These are phyloP conservation scores for Phylloboletellus chloephorus DNA, from an alignment of 1,284 basidiomycete species.

Conservation along the genomic window DNA sequence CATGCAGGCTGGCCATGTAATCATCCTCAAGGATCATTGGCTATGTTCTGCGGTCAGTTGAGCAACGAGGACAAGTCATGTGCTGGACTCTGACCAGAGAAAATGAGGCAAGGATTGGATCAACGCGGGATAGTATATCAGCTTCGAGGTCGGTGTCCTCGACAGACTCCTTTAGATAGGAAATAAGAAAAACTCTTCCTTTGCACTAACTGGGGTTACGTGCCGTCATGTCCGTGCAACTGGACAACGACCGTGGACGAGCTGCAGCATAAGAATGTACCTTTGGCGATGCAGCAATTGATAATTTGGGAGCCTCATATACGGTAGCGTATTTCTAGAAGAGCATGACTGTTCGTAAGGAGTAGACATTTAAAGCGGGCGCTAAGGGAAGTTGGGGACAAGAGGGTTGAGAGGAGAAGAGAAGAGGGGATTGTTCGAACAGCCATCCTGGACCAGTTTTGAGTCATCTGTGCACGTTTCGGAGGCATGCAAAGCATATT, in stretches of 20 bases:
- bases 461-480: constrained; percentile 20
- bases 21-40: constrained; percentile 18
- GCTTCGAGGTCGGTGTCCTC: constrained; percentile 9
- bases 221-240: constrained; percentile 10
- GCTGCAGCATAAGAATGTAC: constrained; percentile 19
- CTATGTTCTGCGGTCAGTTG: constrained; percentile 12
- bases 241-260: background rate
- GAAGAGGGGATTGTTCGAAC: constrained; percentile 2
- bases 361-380: constrained; percentile 13
- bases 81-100: constrained; percentile 14
- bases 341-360: constrained; percentile 19
- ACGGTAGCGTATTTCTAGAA: constrained; percentile 9
- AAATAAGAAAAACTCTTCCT: constrained; percentile 9
- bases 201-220: background rate
- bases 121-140: constrained; percentile 1
- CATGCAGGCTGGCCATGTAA: constrained; percentile 15
- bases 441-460: constrained; percentile 15
- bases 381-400: constrained; percentile 2
- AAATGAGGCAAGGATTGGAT: constrained; percentile 6
- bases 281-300: constrained; percentile 15
- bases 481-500: constrained; percentile 21
- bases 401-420: constrained; percentile 2
- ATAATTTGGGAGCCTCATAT: constrained; percentile 23
- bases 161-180: constrained; percentile 10
- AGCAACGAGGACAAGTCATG: background rate